These are phyloP conservation scores for Trichoderma pleuroti DNA, from an alignment of 2,329 filamentous ascomycete genomes.

Conservation along the genomic window DNA sequence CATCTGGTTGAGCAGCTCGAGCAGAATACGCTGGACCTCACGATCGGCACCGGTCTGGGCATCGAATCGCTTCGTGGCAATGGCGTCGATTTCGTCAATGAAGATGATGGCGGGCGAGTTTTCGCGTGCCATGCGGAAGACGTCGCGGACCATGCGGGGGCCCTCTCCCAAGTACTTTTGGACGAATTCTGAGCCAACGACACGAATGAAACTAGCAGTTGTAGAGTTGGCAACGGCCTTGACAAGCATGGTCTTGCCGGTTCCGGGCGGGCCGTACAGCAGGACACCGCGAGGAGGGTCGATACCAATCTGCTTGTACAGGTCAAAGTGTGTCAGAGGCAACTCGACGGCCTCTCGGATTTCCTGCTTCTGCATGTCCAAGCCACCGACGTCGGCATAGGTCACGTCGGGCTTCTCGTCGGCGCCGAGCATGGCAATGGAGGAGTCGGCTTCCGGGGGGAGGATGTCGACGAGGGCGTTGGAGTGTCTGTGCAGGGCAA, in stretches of 20 bases:
- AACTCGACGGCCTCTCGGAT: conserved; percentile 97
- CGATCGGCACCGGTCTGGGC: conserved; percentile 96
- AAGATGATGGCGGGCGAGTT: conserved; percentile 99
- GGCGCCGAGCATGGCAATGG: conserved; percentile 93
- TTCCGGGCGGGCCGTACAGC: conserved; percentile 92
- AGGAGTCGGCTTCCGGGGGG: conserved; percentile 97
- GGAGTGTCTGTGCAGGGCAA: conserved; percentile 95
- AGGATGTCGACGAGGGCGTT: conserved; percentile 98
- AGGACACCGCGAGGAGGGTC: conserved; percentile 95
- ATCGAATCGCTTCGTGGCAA: conserved; percentile 98
- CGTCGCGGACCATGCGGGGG: conserved; percentile 96
- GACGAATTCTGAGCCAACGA: conserved; percentile 97
- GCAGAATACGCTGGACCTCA: conserved; percentile 96
- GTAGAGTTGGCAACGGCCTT: conserved; percentile 99
- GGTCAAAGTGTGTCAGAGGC: conserved; percentile 93
- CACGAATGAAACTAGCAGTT: conserved; percentile 95
- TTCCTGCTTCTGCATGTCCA: conserved; percentile 99
- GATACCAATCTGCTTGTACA: conserved; percentile 99
- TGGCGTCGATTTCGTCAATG: conserved; percentile 98
- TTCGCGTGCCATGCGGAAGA: conserved; percentile 98
- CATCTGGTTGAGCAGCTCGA: conserved; percentile 99
- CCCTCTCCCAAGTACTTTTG: conserved; percentile 98
- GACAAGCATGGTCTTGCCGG: conserved; percentile 94
- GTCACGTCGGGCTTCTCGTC: conserved; percentile 98
- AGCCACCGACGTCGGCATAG: conserved; percentile 93